Evolutionary conservation across 83 land plant genomes (phyloP).

Genomic region (Diphasiastrum complanatum): DNA sequence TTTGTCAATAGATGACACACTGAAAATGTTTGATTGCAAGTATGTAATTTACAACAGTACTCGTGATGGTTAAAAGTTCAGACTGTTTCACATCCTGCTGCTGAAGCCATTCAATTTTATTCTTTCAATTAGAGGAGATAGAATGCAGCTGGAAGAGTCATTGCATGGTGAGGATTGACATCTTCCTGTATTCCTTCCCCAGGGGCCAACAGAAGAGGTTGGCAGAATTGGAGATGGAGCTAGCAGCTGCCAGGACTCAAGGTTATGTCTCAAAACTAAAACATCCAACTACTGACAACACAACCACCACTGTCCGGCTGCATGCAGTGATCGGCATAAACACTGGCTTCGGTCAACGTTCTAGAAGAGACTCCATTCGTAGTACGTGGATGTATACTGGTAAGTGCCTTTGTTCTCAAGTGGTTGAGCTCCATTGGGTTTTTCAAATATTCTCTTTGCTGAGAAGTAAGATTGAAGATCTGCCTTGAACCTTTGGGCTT

Average conservation of each 20-base stretch:
- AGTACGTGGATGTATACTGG: slow-evolving; percentile 86
- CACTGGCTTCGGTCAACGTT: slow-evolving; percentile 74
- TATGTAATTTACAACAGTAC: neutral
- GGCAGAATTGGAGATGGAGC: slow-evolving; percentile 70
- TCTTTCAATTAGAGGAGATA: neutral
- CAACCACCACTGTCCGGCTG: slow-evolving; percentile 37
- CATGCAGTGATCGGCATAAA: slow-evolving; percentile 90
- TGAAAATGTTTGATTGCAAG: slow-evolving; percentile 22
- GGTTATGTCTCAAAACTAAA: slow-evolving; percentile 45
- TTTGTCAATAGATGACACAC: slow-evolving; percentile 9
- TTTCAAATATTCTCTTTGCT: too few species aligned
- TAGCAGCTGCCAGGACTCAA: slow-evolving; percentile 80
- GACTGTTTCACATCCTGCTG: neutral
- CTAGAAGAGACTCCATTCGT: slow-evolving; percentile 56
- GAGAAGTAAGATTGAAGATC: too few species aligned
- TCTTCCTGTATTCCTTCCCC: too few species aligned
- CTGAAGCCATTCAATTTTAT: too few species aligned
- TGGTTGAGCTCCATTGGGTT: neutral
- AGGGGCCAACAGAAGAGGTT: slow-evolving; percentile 69
- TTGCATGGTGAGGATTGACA: too few species aligned
- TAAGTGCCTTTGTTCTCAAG: slow-evolving; percentile 17
- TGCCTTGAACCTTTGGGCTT: too few species aligned
- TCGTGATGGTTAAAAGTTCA: neutral
- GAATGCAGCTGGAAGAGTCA: neutral
- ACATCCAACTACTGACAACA: slow-evolving; percentile 24